Percentiles rank a stretch among this genome's conserved stretches.
Conservation (phyloP, 2,329 filamentous ascomycete species). For the Periconia macrospinosa region DNA sequence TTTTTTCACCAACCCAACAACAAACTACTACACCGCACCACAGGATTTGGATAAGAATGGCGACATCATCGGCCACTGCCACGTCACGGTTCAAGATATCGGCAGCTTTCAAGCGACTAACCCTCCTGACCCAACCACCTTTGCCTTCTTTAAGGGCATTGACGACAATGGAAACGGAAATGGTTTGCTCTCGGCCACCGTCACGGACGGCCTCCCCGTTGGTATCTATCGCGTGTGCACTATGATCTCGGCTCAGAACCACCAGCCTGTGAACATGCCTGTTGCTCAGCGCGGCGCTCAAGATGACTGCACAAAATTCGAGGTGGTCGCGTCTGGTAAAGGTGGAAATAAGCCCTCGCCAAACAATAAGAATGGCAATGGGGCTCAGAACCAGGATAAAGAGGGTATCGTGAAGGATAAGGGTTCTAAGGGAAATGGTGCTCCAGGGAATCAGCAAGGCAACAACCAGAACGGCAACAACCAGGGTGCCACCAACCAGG, state of each 20-base stretch:
- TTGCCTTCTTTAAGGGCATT: constrained; percentile 63
- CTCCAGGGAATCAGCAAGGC: constrained; percentile 6
- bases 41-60: constrained; percentile 50
- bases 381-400: background rate
- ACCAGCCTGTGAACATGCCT: constrained; percentile 62
- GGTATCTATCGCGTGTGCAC: constrained; percentile 57
- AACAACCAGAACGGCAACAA: constrained; percentile 14
- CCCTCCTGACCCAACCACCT: constrained; percentile 47
- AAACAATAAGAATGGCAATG: constrained; percentile 13
- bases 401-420: constrained; percentile 1
- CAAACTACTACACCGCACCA: constrained; percentile 59
- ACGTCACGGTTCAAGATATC: constrained; percentile 57
- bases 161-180: constrained; percentile 55
- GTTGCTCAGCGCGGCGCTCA: constrained; percentile 58
- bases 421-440: constrained; percentile 5
- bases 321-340: constrained; percentile 33
- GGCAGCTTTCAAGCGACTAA: constrained; percentile 38
- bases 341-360: constrained; percentile 5
- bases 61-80: constrained; percentile 51
- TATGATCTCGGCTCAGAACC: constrained; percentile 55
- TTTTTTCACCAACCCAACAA: constrained; percentile 58
- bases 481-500: background rate
- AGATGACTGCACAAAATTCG: constrained; percentile 57
- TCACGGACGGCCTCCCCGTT: constrained; percentile 51
- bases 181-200: constrained; percentile 48